Conservation (phyloP, 2,329 filamentous ascomycete genomes). For the Alternaria rosae region DNA sequence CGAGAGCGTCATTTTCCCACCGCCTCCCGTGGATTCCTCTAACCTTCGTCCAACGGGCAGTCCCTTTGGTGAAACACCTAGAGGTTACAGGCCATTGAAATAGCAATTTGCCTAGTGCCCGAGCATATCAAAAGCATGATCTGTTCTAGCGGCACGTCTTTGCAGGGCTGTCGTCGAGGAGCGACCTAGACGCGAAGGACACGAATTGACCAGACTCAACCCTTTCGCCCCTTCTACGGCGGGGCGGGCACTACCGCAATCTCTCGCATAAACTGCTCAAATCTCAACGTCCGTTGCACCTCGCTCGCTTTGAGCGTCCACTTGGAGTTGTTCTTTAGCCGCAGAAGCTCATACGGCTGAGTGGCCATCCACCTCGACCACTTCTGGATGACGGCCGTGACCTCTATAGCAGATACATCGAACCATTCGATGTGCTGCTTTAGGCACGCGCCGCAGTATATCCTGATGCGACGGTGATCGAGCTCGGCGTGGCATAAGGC, state of each 20-base stretch:
- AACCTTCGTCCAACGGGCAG: neutral
- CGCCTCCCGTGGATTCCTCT: neutral
- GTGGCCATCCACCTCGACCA: constrained; percentile 17
- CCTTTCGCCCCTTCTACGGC: too few relatives aligned
- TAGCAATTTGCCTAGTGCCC: too few relatives aligned
- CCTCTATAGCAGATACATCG: constrained; percentile 7
- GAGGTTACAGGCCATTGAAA: too few relatives aligned
- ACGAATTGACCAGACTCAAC: too few relatives aligned
- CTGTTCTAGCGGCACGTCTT: too few relatives aligned
- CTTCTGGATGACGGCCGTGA: constrained; percentile 13
- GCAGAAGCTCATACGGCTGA: constrained; percentile 8
- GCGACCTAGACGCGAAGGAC: too few relatives aligned
- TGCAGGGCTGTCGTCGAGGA: too few relatives aligned
- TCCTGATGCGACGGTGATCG: constrained; percentile 11
- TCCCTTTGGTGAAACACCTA: neutral
- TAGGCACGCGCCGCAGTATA: constrained; percentile 17
- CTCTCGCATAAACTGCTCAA: constrained; percentile 10
- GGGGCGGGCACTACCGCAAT: neutral
- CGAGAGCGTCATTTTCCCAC: neutral
- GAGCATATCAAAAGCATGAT: too few relatives aligned
- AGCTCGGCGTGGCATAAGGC: constrained; percentile 22
- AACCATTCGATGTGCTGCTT: constrained; percentile 20
- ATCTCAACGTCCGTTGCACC: constrained; percentile 1
- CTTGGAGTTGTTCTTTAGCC: constrained; percentile 4
- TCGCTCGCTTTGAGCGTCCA: constrained; percentile 11